Evolutionary conservation across 202 grass and related monocot species (phyloP), one percentile per base, ranked within the genome.

Genomic region (Schoenoplectus triqueter): DNA sequence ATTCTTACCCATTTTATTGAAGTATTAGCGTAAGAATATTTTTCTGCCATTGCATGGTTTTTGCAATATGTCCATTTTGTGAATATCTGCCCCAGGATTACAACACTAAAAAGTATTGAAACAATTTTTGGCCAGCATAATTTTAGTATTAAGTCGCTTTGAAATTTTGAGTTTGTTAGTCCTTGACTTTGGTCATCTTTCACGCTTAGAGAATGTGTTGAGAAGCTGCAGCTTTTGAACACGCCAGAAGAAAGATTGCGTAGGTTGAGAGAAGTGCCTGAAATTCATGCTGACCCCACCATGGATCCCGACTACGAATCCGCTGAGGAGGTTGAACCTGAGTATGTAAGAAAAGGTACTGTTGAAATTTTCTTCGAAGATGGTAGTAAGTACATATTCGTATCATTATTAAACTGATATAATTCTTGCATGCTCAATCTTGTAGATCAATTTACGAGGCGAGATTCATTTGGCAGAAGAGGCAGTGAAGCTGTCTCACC

Each of bases 261-360:
- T 83, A 94, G 97, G 85, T 60, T 99, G 63, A 90, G 95, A 69
- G 92, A 96, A 87, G 82, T 94, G 77, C 91, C 89, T 84, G 93
- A 96, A 90, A 91, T 99, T 86, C 97, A 94, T 85, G 87, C 89
- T 65, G 97, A 99, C 80, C 92, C 93, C 81, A 87, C 91, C 22
- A 99, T 99, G 93, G 90, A 94, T 89, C 97, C 97, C 5, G 86
- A 99, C 78, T 96, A 96, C 87, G 97, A 96, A 87, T 94, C 97
- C 83, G 88, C 97, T 1, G 94, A 97, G 68, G 97, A 99, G 87
- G 86, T 86, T 83, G 93, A 95, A 57, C 83, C 90, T 79, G 97
- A 99, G 66, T 51, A 50, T 86, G 86, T 85, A 83, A 96, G 73
- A 64, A 82, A 83, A 91, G 94, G 97, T 99, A 52, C 49, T 61